phyloP scores from a whole-genome alignment of 1,284 basidiomycete species.

The Ustilago trichophora region DNA sequence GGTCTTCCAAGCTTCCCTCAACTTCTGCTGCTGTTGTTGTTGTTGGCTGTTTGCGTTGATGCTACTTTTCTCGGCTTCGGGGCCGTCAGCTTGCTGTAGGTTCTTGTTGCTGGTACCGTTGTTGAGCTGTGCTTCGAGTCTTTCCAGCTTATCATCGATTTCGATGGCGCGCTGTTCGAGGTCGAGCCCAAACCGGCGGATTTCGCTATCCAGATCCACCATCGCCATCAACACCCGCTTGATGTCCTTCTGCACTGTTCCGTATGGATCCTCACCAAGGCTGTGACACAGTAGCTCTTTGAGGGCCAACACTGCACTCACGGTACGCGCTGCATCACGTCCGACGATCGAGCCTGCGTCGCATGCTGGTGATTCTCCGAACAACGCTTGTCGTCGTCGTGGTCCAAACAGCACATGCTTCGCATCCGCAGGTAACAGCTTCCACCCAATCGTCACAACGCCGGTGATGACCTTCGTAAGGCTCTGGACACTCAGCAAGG shows the following conservation, averaged over 20 bases:
- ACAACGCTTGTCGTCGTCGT: conserved; percentile 11
- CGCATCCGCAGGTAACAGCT: conserved; percentile 36
- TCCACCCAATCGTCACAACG: conserved; percentile 12
- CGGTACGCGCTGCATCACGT: conserved; percentile 13
- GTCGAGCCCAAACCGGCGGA: conserved; percentile 22
- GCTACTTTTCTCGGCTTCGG: not conserved
- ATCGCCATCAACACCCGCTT: conserved; percentile 13
- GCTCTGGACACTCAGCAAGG: conserved; percentile 8
- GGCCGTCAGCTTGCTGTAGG: not conserved
- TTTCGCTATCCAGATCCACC: conserved; percentile 20
- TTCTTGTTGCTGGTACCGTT: not conserved
- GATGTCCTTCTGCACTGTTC: conserved; percentile 51
- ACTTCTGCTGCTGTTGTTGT: conserved; percentile 9
- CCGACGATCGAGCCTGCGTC: conserved; percentile 16
- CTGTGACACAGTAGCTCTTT: conserved; percentile 42
- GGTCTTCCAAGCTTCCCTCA: conserved; percentile 17
- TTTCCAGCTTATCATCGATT: conserved; percentile 16
- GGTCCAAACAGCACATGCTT: conserved; percentile 53
- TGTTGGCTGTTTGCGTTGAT: not conserved
- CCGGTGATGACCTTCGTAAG: not conserved
- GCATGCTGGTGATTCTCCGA: conserved; percentile 19
- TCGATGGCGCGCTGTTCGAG: conserved; percentile 16
- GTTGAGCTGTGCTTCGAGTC: conserved; percentile 6
- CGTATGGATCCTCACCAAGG: conserved; percentile 52
- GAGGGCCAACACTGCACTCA: conserved; percentile 27